A percentile compares a stretch with the other conserved stretches of the same genome.
Conservation (phyloP, 768 basidiomycete species). For the Hygrocybe punicea region DNA sequence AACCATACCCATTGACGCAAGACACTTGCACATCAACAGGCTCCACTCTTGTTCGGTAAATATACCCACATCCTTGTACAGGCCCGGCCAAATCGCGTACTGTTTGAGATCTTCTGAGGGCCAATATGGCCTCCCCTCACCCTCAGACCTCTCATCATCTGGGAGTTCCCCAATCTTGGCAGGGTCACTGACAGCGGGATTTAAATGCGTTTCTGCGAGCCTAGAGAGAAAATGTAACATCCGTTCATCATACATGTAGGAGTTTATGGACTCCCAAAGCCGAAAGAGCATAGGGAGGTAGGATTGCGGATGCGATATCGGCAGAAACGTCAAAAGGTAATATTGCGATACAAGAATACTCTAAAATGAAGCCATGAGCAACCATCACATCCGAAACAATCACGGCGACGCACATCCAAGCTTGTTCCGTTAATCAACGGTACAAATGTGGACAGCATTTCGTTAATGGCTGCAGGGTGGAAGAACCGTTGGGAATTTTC, state of each 20-base stretch:
- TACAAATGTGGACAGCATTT: slow-evolving; percentile 85
- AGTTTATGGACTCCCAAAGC: slow-evolving; percentile 85
- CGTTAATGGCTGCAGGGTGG: slow-evolving; percentile 79
- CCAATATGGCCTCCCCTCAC: slow-evolving; percentile 59
- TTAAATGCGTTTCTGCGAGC: slow-evolving; percentile 76
- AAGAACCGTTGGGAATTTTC: slow-evolving; percentile 75
- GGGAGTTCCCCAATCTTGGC: slow-evolving; percentile 59
- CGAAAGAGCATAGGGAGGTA: slow-evolving; percentile 83
- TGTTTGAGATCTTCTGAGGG: slow-evolving; percentile 40
- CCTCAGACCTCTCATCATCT: slow-evolving; percentile 64
- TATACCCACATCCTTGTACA: slow-evolving; percentile 84
- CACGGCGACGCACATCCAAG: slow-evolving; percentile 55
- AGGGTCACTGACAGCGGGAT: slow-evolving; percentile 74
- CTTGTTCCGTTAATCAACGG: slow-evolving; percentile 72
- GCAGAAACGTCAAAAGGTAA: slow-evolving; percentile 82
- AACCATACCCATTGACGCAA: slow-evolving; percentile 72
- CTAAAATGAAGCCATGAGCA: slow-evolving; percentile 35
- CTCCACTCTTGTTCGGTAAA: slow-evolving; percentile 83
- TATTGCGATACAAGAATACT: slow-evolving; percentile 78
- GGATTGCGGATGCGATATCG: slow-evolving; percentile 77
- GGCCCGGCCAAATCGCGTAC: slow-evolving; percentile 57
- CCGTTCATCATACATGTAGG: slow-evolving; percentile 85
- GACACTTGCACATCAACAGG: slow-evolving; percentile 83
- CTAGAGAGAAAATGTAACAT: slow-evolving; percentile 80
- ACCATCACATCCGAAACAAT: background rate